Evolutionary conservation across 352 stramenopile genomes (phyloP), one percentile per base, ranked within the genome.

Genomic region (Phytopythium vexans): DNA sequence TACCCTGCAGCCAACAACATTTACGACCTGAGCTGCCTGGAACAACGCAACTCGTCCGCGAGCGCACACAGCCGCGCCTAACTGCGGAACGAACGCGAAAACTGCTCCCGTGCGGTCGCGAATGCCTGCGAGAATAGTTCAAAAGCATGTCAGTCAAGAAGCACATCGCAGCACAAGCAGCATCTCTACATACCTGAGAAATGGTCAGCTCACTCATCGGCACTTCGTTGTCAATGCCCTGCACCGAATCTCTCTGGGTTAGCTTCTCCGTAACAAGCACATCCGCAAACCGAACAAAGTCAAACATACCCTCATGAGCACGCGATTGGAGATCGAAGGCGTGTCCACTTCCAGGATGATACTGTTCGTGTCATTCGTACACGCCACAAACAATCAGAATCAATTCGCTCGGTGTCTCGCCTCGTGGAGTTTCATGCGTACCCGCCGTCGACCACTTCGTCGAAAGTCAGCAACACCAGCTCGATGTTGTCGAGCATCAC

Each of bases 401-500:
- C n/a, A 36, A 27, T 42, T 35, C 14, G n/a, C 11, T 39, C 43
- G 40, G 10, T 6, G 11, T n/a, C 35, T 3, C 47, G 6, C n/a
- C 43, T 0, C 11, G 42, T 11, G 16, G 6, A 48, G 8, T 31
- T 41, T 1, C 10, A 0, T 46, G 62, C 76, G 52, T 73, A 92
- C 77, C 88, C 88, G 49, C 87, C 87, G 49, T 97, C 88, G 39
- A 97, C 83, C 53, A 97, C 82, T 70, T 97, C 88, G 54, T 97
- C 88, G 49, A 95, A 87, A 10, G 86, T 92, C 42, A 97, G 65
- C 37, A 97, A 71, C 52, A 96, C 87, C 40, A 95, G 56, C 62
- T 97, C 88, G 45, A 97, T 92, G 73, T 96, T 96, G 68, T 96
- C 87, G 21, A 96, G 64, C 64, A 96, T 88, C 55, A 92, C 86